phyloP scores from a whole-genome alignment of 129 eudicot species.

The Apium graveolens region DNA sequence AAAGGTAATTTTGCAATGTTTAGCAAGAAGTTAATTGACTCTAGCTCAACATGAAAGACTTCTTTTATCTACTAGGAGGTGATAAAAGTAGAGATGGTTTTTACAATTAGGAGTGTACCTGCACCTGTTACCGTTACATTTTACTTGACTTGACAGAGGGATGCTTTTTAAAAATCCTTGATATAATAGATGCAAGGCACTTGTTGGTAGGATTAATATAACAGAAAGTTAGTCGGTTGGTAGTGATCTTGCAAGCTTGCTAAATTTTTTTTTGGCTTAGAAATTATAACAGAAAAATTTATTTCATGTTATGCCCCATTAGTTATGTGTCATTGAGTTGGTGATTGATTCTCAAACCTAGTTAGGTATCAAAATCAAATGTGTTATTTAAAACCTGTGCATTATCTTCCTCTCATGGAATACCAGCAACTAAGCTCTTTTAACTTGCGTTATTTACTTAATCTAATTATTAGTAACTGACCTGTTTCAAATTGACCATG shows the following conservation, averaged over 20 bases:
- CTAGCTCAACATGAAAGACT: neutral
- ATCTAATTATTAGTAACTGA: neutral
- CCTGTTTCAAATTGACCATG: neutral
- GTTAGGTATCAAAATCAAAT: neutral
- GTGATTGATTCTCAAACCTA: neutral
- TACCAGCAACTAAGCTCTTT: neutral
- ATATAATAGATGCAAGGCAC: neutral
- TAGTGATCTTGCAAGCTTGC: neutral
- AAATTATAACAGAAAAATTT: neutral
- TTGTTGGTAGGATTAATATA: neutral
- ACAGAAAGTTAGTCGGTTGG: neutral
- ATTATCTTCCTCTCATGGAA: neutral
- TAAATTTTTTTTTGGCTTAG: neutral
- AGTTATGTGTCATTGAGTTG: neutral
- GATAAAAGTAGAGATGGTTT: neutral
- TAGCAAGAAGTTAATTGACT: neutral
- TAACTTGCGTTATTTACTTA: neutral
- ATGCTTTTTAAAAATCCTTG: neutral
- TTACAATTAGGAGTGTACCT: neutral
- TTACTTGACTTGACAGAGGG: neutral
- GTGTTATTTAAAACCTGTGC: neutral
- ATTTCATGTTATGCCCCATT: neutral
- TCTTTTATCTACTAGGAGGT: neutral
- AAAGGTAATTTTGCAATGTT: neutral
- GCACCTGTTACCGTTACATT: neutral